Evolutionary conservation across 768 basidiomycete species (phyloP), one percentile per base, ranked within the genome.

Genomic region (Boletus subcaerulescens): DNA sequence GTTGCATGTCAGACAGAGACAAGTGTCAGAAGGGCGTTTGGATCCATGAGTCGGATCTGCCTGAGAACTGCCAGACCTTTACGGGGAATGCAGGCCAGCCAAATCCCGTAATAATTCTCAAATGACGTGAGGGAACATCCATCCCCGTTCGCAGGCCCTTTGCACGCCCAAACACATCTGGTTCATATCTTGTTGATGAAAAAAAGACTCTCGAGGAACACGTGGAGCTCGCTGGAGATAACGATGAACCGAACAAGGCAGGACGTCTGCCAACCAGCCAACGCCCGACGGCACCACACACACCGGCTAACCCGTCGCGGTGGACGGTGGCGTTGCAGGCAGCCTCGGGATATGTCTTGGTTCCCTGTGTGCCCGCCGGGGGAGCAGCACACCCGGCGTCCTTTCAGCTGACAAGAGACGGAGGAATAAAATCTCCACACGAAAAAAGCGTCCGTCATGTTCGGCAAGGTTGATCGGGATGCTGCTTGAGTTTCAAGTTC

Each of bases 401-500:
- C 53, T 50, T 47, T 54, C 22, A 24, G 4, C 56, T 64, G 64
- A 46, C 68, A 65, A 29, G 45, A 53, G 42, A 68, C 61, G 64
- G 63, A 60, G 58, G 65, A 65, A 65, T 62, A 54, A 55, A 53
- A 62, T 41, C 52, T 48, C 52, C 48, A 57, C 44, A 52, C n/a
- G 22, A 50, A 48, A 67, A 59, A 60, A 17, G 48, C 51, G 41
- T 71, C 68, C 68, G 68, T 61, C 57, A 52, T 59, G 43, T 59
- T 70, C 68, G 68, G 68, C 67, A 69, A 63, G 57, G 58, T 48
- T 60, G 66, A 68, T 59, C 61, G 58, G 53, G 57, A 63, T 50
- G 56, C 38, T 45, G 46, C 47, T 69, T 67, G 65, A 60, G 68
- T 70, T 70, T 69, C 66, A 69, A 71, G 58, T 65, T 66, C 60